Evolutionary conservation across 768 basidiomycete species (phyloP).

Genomic region (Russula sp.): DNA sequence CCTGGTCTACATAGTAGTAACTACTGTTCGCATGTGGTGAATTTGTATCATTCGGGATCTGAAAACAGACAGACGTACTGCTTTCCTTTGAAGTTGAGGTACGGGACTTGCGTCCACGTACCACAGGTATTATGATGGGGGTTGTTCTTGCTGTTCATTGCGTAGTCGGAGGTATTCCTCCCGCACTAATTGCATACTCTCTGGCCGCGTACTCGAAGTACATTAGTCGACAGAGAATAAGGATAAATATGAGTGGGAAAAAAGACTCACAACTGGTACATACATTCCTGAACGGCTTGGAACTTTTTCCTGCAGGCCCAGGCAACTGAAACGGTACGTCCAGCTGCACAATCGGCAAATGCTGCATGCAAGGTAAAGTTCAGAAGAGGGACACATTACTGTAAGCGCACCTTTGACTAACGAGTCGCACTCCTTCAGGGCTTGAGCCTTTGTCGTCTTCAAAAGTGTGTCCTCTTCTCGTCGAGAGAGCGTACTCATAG

Average conservation of each 20-base stretch:
- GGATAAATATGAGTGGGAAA: not conserved
- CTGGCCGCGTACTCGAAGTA: slow-evolving; percentile 55
- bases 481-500: slow-evolving; percentile 80
- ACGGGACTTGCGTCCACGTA: not conserved
- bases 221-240: not conserved
- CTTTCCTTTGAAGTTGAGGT: not conserved
- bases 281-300: slow-evolving; percentile 67
- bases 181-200: slow-evolving; percentile 66
- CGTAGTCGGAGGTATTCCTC: slow-evolving; percentile 69
- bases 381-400: not conserved
- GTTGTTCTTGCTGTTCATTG: slow-evolving; percentile 32
- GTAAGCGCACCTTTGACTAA: slow-evolving; percentile 59
- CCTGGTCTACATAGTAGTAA: not conserved
- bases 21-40: not conserved
- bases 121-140: not conserved
- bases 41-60: slow-evolving; percentile 7
- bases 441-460: slow-evolving; percentile 74
- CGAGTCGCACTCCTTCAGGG: slow-evolving; percentile 70
- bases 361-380: slow-evolving; percentile 37
- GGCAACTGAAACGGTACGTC: slow-evolving; percentile 75
- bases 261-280: slow-evolving; percentile 67
- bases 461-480: slow-evolving; percentile 83
- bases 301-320: slow-evolving; percentile 77
- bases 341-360: slow-evolving; percentile 79
- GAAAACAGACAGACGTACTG: not conserved